A percentile compares a stretch with the other conserved stretches of the same genome.
Evolutionary conservation across 352 stramenopile genomes (phyloP).

Genomic region (Phytophthora megakarya): DNA sequence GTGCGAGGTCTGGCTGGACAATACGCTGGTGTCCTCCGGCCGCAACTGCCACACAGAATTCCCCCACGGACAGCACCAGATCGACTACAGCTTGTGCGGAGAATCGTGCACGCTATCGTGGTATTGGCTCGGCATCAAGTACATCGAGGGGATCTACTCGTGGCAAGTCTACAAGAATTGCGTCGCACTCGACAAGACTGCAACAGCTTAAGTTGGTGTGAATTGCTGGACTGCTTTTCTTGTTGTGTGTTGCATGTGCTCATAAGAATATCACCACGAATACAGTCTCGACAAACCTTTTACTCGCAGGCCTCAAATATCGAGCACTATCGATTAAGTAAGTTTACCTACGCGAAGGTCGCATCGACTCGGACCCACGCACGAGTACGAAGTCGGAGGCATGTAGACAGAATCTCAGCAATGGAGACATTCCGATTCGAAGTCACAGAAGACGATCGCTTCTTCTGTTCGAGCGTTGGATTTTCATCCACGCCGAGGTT

Average conservation of each 20-base stretch:
- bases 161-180: conserved; percentile 77
- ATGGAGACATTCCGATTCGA: too few relatives aligned
- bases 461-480: neutral
- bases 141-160: conserved; percentile 52
- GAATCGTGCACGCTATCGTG: conserved; percentile 48
- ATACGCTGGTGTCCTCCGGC: conserved; percentile 43
- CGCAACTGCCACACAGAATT: conserved; percentile 55
- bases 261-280: conserved; percentile 23
- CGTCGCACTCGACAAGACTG: conserved; percentile 31
- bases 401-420: too few relatives aligned
- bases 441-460: neutral
- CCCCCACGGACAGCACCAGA: conserved; percentile 35
- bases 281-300: too few relatives aligned
- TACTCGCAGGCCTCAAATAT: neutral
- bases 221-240: conserved; percentile 27
- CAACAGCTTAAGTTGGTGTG: conserved; percentile 14
- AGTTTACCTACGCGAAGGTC: too few relatives aligned
- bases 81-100: conserved; percentile 61
- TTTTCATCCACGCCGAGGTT: neutral
- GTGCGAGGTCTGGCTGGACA: conserved; percentile 64
- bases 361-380: too few relatives aligned
- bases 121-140: conserved; percentile 67
- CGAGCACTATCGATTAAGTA: too few relatives aligned
- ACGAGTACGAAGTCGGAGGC: too few relatives aligned
- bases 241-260: conserved; percentile 30